Percentiles rank a stretch among this genome's conserved stretches.
These are phyloP conservation scores for Luvunga scandens DNA, from an alignment of 345 rosid species.

Conservation along the genomic window DNA sequence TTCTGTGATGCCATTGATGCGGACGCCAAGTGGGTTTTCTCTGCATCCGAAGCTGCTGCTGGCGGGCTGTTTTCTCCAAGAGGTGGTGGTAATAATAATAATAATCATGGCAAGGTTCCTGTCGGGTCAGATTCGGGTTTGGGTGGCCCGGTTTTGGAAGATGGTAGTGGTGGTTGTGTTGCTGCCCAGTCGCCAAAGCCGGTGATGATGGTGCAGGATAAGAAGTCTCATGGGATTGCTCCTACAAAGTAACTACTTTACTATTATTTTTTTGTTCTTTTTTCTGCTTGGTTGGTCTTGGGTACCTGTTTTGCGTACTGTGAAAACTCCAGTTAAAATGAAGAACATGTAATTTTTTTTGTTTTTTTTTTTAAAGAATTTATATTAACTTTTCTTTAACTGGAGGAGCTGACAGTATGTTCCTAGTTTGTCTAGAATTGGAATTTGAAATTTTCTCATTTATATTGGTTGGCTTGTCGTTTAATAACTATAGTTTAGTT, in stretches of 20 bases:
- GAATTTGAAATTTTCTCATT: neutral
- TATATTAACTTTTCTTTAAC: neutral
- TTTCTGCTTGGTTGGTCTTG: neutral
- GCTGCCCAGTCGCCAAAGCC: constrained; percentile 31
- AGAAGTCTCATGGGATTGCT: constrained; percentile 44
- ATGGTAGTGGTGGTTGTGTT: constrained; percentile 22
- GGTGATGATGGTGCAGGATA: constrained; percentile 32
- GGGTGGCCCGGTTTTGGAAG: constrained; percentile 30
- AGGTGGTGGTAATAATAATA: constrained; percentile 12
- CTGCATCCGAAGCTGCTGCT: constrained; percentile 33
- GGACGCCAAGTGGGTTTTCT: constrained; percentile 52
- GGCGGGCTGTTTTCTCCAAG: constrained; percentile 29
- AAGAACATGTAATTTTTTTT: neutral
- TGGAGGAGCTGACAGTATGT: neutral
- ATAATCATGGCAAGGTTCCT: constrained; percentile 16
- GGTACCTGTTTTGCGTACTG: neutral
- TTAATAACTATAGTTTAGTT: neutral
- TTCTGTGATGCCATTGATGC: constrained; percentile 52
- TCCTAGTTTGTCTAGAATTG: neutral
- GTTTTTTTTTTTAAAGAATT: neutral
- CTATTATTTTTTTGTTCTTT: neutral
- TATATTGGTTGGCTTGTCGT: neutral
- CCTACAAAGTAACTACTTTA: constrained; percentile 43
- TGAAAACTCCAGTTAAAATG: neutral
- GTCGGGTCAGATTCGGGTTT: constrained; percentile 22